phyloP scores from a whole-genome alignment of 2,329 filamentous ascomycete species.

The Diaporthe velutina region DNA sequence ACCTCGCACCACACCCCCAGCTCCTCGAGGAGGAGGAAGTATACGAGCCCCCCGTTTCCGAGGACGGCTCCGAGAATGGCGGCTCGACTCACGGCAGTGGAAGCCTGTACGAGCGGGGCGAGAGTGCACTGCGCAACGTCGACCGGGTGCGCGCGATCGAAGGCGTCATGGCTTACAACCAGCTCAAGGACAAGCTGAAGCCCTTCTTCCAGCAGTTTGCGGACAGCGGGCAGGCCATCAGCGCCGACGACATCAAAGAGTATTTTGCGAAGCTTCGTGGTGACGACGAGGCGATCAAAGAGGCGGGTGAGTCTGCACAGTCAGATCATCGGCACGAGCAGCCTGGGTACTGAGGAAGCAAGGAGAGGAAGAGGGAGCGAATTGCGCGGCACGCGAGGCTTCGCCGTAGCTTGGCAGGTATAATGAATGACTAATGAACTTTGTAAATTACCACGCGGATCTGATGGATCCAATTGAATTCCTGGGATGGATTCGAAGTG shows the following conservation, averaged over 20 bases:
- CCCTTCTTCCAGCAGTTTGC: constrained; percentile 94
- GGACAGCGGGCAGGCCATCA: constrained; percentile 87
- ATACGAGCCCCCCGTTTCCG: constrained; percentile 91
- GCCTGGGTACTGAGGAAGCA: constrained; percentile 60
- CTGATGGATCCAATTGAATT: neutral
- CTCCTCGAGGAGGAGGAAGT: constrained; percentile 94
- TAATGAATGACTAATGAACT: constrained; percentile 35
- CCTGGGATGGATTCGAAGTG: neutral
- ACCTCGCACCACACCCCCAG: constrained; percentile 78
- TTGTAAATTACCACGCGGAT: constrained; percentile 29
- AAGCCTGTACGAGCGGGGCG: constrained; percentile 89
- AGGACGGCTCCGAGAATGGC: constrained; percentile 67
- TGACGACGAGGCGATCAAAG: constrained; percentile 80
- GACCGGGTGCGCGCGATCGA: constrained; percentile 95
- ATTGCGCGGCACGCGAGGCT: neutral
- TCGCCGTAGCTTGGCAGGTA: neutral
- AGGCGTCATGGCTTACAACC: constrained; percentile 98
- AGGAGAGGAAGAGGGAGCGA: neutral
- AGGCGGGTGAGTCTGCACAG: constrained; percentile 68
- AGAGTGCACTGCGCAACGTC: constrained; percentile 90
- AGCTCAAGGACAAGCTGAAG: constrained; percentile 95
- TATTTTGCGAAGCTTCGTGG: constrained; percentile 96
- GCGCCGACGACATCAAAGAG: constrained; percentile 94
- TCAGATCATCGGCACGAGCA: constrained; percentile 62
- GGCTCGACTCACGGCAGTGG: constrained; percentile 78